Evolutionary conservation across 2,329 filamentous ascomycete genomes (phyloP), one percentile per base, ranked within the genome.

Genomic region (Colletotrichum euphorbiae): DNA sequence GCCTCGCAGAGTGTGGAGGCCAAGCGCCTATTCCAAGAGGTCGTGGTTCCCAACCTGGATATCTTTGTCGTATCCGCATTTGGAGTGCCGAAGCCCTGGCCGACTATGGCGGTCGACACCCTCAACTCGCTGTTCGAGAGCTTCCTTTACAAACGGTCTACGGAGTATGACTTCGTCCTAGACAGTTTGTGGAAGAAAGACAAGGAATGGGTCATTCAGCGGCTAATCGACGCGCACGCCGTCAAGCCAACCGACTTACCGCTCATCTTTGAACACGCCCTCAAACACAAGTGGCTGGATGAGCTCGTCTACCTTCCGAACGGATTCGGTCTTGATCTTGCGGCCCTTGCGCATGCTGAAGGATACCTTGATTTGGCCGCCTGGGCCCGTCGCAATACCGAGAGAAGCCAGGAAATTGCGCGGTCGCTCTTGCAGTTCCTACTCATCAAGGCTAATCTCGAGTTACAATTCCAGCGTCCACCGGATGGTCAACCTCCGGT

Each of bases 161-260:
- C 90, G 4, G 89, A 94, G 62, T 92, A 93, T 77, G 90, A 94
- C 72, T 97, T 98, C 71, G 95, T 97, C 13, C 87, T 99, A 65
- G 91, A 97, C 75, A 94, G 93, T 67, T 82, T 97, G 6, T 98
- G 95, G 94, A 90, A 91, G 72, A 94, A 96, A 76, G 93, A 98
- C 76, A 92, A 90, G 72, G 87, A 91, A 19, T 98, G 94, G 91
- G 92, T 98, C 15, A 90, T 91, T 9, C 88, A 90, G 71, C 89
- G 92, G 67, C 88, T 99, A 38, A 89, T 95, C 46, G 90, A 94
- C 67, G 87, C 88, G 8, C 93, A 96, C 75, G 93, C 93, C 7
- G 82, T 91, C 55, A 91, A 93, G 75, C 92, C 81, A n/a, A 77
- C 78, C 4, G 81, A 83, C 66, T 73, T 83, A 19, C 79, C 80